phyloP scores from a whole-genome alignment of 2,329 filamentous ascomycete genomes.

The Penicillium sp. region DNA sequence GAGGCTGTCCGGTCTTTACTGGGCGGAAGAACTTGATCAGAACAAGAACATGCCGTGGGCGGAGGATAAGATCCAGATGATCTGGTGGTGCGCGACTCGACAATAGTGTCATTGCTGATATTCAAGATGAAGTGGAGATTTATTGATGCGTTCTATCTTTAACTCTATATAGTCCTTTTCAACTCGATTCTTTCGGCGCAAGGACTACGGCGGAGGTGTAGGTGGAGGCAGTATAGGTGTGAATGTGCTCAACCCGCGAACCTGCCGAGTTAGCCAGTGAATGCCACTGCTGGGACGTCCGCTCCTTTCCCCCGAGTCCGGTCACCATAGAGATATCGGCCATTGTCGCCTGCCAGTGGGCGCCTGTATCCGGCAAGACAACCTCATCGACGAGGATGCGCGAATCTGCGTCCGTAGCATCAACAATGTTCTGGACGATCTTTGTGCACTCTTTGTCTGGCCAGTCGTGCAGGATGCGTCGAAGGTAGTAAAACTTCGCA shows the following conservation, averaged over 20 bases:
- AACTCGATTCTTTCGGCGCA: constrained; percentile 5
- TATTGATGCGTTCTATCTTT: not conserved
- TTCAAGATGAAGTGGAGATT: not conserved
- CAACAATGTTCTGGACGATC: constrained; percentile 38
- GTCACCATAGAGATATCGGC: constrained; percentile 26
- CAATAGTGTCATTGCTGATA: not conserved
- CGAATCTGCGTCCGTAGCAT: constrained; percentile 30
- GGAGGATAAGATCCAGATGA: constrained; percentile 1
- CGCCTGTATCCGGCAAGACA: constrained; percentile 39
- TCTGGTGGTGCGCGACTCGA: constrained; percentile 5
- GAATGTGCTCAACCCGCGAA: constrained; percentile 21
- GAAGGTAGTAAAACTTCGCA: constrained; percentile 33
- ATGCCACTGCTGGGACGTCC: constrained; percentile 18
- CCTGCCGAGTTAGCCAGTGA: constrained; percentile 15
- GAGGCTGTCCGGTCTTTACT: constrained; percentile 13
- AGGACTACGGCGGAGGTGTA: constrained; percentile 22
- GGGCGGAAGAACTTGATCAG: constrained; percentile 1
- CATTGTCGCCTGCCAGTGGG: constrained; percentile 21
- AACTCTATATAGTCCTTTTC: not conserved
- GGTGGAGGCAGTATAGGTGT: constrained; percentile 19
- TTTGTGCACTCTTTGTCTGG: constrained; percentile 22
- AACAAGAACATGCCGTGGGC: not conserved
- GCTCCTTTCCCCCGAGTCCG: constrained; percentile 20
- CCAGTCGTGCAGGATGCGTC: constrained; percentile 35
- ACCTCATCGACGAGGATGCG: constrained; percentile 49